Base-by-base conservation (phyloP, 345 rosid species). In the Brassica nigra region DNA sequence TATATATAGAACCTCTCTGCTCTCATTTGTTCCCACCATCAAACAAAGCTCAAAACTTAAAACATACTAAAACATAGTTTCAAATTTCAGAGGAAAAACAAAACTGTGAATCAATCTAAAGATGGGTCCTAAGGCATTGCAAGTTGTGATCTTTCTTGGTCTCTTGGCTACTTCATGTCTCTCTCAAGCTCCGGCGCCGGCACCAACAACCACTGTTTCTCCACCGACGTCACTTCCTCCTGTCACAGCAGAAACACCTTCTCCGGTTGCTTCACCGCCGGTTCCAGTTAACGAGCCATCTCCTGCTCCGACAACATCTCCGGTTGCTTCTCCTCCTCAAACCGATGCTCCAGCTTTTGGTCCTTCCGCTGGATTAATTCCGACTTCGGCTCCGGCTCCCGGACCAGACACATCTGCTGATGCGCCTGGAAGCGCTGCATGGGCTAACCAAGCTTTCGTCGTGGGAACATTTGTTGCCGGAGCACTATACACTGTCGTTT, bases 141-240 rank as follows among this genome's bases (percentile, higher is more conserved):
- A 89, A 75, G 86, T 83, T 30, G 66, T 91, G 74, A 55, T 91
- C 71, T 66, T 91, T 77, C 77, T 93, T 20, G 88, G 90, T 76
- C 88, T 93, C 70, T 75, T 93, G 82, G 91, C 88, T 63, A 87
- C 89, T 9, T 86, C 97, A 0, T 89, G 91, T 84, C 47, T 85
- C 78, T 89, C 94, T 12, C 98, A 91, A 76, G 88, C 97, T 18
- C 97, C 97, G 0, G 85, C 86, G 0, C 83, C 96, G 0, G 44
- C 90, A 5, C 84, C 84, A 70, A 80, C 68, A 58, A 58, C 62
- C 69, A 58, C 54, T n/a, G 70, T 20, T 80, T 18, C 71, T 75
- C 83, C 78, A 52, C 79, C 83, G 12, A 52, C 80, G 4, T 49
- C 59, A 0, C 66, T 65, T 63, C 92, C 90, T 33, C 81, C 93